These are phyloP conservation scores for Sanghuangporus baumii DNA, from an alignment of 1,284 basidiomycete species.

Conservation along the genomic window DNA sequence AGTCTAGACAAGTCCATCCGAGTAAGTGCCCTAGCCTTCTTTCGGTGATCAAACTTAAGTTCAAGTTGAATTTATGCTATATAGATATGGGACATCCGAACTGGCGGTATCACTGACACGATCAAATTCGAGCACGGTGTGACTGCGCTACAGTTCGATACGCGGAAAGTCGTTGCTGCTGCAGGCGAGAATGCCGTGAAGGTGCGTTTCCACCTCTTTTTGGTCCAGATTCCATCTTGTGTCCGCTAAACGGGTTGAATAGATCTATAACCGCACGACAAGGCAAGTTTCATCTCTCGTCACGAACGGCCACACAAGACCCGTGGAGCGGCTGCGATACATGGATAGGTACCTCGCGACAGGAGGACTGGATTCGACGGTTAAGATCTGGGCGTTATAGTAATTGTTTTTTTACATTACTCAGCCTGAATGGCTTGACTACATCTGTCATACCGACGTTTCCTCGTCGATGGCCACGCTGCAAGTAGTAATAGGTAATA, in stretches of 20 bases:
- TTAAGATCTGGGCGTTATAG: slow-evolving; percentile 96
- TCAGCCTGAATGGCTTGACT: too few species aligned
- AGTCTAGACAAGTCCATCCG: slow-evolving; percentile 91
- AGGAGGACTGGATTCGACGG: slow-evolving; percentile 81
- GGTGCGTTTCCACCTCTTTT: slow-evolving; percentile 38
- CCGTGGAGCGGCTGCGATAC: slow-evolving; percentile 87
- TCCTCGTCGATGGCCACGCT: too few species aligned
- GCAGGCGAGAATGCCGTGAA: slow-evolving; percentile 91
- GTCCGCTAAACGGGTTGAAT: background rate
- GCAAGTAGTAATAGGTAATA: too few species aligned
- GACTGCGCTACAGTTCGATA: slow-evolving; percentile 92
- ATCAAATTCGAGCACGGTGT: slow-evolving; percentile 90
- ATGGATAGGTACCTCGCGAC: slow-evolving; percentile 95
- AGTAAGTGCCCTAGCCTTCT: slow-evolving; percentile 40
- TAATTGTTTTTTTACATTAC: background rate
- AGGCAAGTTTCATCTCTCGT: slow-evolving; percentile 80
- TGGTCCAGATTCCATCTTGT: background rate
- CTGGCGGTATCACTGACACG: slow-evolving; percentile 83
- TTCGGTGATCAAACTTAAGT: background rate
- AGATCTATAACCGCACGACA: slow-evolving; percentile 96
- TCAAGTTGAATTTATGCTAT: background rate
- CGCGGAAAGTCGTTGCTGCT: slow-evolving; percentile 90
- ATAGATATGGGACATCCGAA: slow-evolving; percentile 96
- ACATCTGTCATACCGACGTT: too few species aligned
- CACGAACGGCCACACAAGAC: slow-evolving; percentile 89